Evolutionary conservation across 1,139 yeast genomes (phyloP), one percentile per base, ranked within the genome.

Genomic region (Saccharomyces pastorianus): DNA sequence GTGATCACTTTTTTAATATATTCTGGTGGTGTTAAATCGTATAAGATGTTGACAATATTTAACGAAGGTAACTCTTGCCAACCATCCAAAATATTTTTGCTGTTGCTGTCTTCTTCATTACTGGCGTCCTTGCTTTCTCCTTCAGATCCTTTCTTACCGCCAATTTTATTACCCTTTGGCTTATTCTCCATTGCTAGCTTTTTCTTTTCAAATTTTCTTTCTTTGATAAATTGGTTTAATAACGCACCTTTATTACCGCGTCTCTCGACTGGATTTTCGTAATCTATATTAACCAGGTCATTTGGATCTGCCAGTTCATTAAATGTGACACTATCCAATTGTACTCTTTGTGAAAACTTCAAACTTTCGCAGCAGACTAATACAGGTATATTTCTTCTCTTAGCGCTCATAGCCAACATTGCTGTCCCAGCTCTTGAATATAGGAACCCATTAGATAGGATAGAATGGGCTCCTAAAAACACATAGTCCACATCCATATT

Each of bases 381-480:
- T 4, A 93, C 97, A 0, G 99, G 98, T 53, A 93, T 88, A 64
- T 90, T 88, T 66, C 93, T 82, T 54, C 88, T 82, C 62, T 87
- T 85, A 46, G 96, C 90, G 74, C 88, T 82, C 88, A 91, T 88
- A 8, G 98, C 96, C 50, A 95, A 82, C 72, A 91, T 76, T 1
- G 97, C 97, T 14, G 97, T 86, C 17, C 99, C 99, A 17, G 90
- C 97, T 59, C 99, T 80, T 1, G 97, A 87, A 68, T 88, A 90
- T 56, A 95, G 77, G 68, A 91, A 82, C 1, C 99, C 99, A 67
- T 95, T 95, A 13, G 97, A 89, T 56, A 93, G 77, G 88, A 95
- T 91, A 41, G 98, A 95, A 68, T 93, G 98, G 0, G 99, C 99
- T 9, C 99, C 99, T 47, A 95, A 75, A 69, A 95, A 86, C 5